phyloP scores from a whole-genome alignment of 225 moss, liverwort and hornwort species.

The Marchantia paleacea region DNA sequence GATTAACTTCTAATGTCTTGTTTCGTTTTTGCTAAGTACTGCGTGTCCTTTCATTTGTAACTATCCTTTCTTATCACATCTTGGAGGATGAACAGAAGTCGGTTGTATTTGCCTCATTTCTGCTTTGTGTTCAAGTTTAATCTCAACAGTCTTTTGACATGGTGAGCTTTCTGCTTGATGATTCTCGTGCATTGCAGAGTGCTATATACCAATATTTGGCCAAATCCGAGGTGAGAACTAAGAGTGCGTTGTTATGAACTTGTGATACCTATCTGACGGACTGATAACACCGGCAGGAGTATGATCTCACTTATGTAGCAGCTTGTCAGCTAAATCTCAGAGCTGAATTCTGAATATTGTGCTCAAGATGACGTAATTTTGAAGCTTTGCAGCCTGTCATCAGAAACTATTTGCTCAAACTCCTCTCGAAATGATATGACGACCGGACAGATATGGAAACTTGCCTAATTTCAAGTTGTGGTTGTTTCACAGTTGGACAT shows the following conservation, averaged over 20 bases:
- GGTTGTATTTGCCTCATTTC: neutral
- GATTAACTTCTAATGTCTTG: neutral
- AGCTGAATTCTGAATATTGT: neutral
- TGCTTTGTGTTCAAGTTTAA: neutral
- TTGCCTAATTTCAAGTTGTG: neutral
- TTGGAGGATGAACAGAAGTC: neutral
- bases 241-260: neutral
- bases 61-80: too few relatives aligned
- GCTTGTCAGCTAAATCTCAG: neutral
- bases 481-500: slow-evolving; percentile 50
- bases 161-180: neutral
- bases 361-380: too few relatives aligned
- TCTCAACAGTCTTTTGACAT: neutral
- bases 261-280: neutral
- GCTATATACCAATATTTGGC: slow-evolving; percentile 52
- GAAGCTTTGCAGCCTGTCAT: too few relatives aligned
- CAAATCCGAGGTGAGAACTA: slow-evolving; percentile 47
- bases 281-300: neutral
- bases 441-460: neutral
- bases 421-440: too few relatives aligned
- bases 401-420: too few relatives aligned
- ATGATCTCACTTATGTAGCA: neutral
- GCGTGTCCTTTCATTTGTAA: too few relatives aligned
- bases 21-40: too few relatives aligned
- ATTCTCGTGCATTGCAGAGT: slow-evolving; percentile 40